Percentiles rank a stretch among this genome's conserved stretches.
These are phyloP conservation scores for Amborella trichopoda DNA, from an alignment of 164 flowering plant species.

Conservation along the genomic window DNA sequence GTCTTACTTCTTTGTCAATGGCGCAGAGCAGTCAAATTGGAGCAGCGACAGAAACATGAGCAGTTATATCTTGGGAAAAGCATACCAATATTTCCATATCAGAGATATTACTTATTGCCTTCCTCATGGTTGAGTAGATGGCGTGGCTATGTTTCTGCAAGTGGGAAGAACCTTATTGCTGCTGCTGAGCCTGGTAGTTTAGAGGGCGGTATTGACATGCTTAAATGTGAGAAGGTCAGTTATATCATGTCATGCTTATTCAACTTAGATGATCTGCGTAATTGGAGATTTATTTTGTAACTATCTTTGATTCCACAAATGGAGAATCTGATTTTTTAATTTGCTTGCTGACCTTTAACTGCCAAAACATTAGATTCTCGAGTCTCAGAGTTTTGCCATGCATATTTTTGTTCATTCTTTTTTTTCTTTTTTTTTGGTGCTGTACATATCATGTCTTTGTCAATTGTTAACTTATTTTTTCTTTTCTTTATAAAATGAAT, in stretches of 20 bases:
- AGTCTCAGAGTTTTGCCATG: too few species aligned
- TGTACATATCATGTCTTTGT: background rate
- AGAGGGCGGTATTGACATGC: conserved; percentile 32
- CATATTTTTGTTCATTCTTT: too few species aligned
- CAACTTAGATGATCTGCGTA: background rate
- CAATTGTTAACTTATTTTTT: background rate
- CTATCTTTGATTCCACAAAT: background rate
- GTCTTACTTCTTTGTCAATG: conserved; percentile 19
- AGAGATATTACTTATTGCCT: conserved; percentile 74
- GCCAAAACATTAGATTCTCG: too few species aligned
- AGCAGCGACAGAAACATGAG: conserved; percentile 86
- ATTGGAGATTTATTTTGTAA: background rate
- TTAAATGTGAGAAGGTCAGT: conserved; percentile 63
- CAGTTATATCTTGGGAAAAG: conserved; percentile 56
- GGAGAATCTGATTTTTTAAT: too few species aligned
- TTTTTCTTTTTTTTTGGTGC: background rate
- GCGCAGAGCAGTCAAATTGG: conserved; percentile 63
- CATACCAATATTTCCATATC: conserved; percentile 36
- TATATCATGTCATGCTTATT: conserved; percentile 4
- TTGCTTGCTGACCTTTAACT: too few species aligned
- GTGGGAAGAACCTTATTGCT: conserved; percentile 50
- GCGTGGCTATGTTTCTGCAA: conserved; percentile 58
- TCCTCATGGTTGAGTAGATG: conserved; percentile 77
- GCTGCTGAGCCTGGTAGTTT: conserved; percentile 56
- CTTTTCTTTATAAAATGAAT: background rate